These are phyloP conservation scores for Bruguiera parviflora DNA, from an alignment of 345 rosid species.

Conservation along the genomic window DNA sequence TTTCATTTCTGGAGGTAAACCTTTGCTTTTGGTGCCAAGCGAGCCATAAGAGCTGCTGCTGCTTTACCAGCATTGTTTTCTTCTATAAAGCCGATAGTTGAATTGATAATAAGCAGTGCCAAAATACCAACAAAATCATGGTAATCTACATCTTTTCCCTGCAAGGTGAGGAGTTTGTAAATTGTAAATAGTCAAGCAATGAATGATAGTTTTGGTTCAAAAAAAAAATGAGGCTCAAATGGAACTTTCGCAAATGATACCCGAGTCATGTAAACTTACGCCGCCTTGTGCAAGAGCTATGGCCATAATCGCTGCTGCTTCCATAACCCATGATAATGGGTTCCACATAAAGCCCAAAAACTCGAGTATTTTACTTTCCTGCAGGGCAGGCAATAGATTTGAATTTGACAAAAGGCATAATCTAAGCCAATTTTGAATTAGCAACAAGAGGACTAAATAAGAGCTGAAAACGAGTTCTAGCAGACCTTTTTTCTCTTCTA, in stretches of 20 bases:
- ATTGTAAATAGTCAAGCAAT: background rate
- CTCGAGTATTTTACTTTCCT: constrained; percentile 57
- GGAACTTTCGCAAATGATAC: background rate
- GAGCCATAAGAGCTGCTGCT: constrained; percentile 57
- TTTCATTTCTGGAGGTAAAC: constrained; percentile 14
- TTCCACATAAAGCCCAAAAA: constrained; percentile 69
- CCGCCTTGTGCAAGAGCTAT: constrained; percentile 46
- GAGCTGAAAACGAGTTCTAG: background rate
- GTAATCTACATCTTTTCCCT: constrained; percentile 39
- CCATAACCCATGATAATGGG: constrained; percentile 63
- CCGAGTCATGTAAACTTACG: constrained; percentile 26
- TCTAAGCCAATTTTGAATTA: background rate
- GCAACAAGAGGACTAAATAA: background rate
- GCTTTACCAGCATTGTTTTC: constrained; percentile 65
- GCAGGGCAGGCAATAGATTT: background rate
- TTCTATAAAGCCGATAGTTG: constrained; percentile 54
- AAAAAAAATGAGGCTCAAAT: background rate
- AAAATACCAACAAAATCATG: constrained; percentile 49
- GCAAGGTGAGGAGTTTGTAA: constrained; percentile 5
- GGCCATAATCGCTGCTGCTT: constrained; percentile 61
- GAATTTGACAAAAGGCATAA: constrained; percentile 2
- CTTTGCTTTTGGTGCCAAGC: constrained; percentile 57
- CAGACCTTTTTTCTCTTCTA: constrained; percentile 59
- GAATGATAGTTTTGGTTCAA: constrained; percentile 1
- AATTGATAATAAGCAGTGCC: constrained; percentile 44